Evolutionary conservation across 345 rosid genomes (phyloP), one percentile per base, ranked within the genome.

Genomic region (Linum tenue): DNA sequence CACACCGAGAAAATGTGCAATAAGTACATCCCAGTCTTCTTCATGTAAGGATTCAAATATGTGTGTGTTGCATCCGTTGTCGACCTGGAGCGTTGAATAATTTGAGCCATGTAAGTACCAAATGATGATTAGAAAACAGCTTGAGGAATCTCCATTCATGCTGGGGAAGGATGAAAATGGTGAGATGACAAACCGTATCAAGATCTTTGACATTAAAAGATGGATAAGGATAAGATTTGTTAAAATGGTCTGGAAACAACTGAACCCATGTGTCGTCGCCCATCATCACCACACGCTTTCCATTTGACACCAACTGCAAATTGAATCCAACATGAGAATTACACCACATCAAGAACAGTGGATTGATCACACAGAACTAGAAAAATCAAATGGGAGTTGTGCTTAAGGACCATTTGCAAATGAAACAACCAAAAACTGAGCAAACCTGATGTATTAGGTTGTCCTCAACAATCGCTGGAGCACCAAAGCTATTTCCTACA

Each of bases 1-100:
- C 92, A 88, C 87, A 6, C 98, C 98, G 12, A 92, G 97, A 79
- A 90, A 92, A 83, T 92, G 98, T 0, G 96, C 95, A 75, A 92
- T 86, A 35, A 92, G 95, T 63, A 90, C 97, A 76, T 90, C 96
- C 97, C 97, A 92, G 67, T 92, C 92, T 65, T 88, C 85, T 73
- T 86, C 42, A 64, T 81, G 76, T 42, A 90, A 77, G 14, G 95
- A 75, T 14, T 97, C 96, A 62, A 90, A 66, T 55, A 92, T 75
- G 65, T 90, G 84, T 42, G 90, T 90, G 56, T 84, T 82, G 83
- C 98, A 92, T 72, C 98, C 98, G 41, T 86, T 84, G 69, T 90
- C 97, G 51, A 90, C 98, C 97, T 92, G 78, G 55, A 68, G 69
- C 9, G 63, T 15, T 53, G 15, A 22, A 55, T n/a, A 10, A 17